These are phyloP conservation scores for Peltaster fructicola DNA, from an alignment of 2,329 filamentous ascomycete genomes.

Conservation along the genomic window DNA sequence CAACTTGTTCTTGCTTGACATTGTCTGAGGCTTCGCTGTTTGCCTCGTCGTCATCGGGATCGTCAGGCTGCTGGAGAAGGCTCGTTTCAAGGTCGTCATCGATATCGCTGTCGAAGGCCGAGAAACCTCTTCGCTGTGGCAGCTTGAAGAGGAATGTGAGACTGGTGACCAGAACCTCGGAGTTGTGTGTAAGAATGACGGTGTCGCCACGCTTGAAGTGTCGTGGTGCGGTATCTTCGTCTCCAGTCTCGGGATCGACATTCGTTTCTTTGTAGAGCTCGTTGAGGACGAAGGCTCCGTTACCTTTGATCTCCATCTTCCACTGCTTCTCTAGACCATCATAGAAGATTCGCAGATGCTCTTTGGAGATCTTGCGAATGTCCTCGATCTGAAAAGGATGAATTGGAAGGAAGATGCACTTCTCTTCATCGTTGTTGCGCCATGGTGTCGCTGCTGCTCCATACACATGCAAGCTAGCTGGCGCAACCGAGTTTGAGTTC, in stretches of 20 bases:
- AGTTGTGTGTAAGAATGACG: slow-evolving; percentile 44
- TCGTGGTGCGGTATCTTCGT: slow-evolving; percentile 3
- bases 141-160: slow-evolving; percentile 52
- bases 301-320: slow-evolving; percentile 46
- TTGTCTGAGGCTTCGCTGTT: slow-evolving; percentile 6
- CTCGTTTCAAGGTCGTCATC: slow-evolving; percentile 4
- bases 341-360: slow-evolving; percentile 57
- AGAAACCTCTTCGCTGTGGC: slow-evolving; percentile 39
- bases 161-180: slow-evolving; percentile 53
- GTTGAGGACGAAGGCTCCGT: slow-evolving; percentile 53
- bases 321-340: slow-evolving; percentile 46
- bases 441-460: slow-evolving; percentile 9
- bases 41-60: slow-evolving; percentile 3
- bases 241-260: no score
- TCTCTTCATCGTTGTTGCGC: slow-evolving; percentile 18
- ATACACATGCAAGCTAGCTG: slow-evolving; percentile 8
- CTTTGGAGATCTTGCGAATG: slow-evolving; percentile 56
- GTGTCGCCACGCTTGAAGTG: slow-evolving; percentile 25
- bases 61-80: slow-evolving; percentile 5
- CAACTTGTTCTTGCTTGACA: slow-evolving; percentile 3
- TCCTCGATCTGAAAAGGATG: slow-evolving; percentile 49
- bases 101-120: slow-evolving; percentile 3
- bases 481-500: slow-evolving; percentile 30
- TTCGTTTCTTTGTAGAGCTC: slow-evolving; percentile 20
- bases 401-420: slow-evolving; percentile 49